Evolutionary conservation across 352 stramenopile genomes (phyloP).

Genomic region (Vaucheria bursata): DNA sequence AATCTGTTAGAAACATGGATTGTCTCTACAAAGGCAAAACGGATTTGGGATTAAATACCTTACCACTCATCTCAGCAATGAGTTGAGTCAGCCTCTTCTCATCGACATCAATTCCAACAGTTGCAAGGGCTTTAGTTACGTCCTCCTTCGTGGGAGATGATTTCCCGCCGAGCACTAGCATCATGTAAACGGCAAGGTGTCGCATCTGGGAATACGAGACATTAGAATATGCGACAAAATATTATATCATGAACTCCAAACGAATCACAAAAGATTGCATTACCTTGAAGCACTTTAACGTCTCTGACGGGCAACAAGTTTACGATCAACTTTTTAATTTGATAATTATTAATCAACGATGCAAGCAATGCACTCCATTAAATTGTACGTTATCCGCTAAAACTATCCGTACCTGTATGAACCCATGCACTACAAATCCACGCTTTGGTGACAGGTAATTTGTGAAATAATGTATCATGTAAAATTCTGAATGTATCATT

Average conservation of each 20-base stretch:
- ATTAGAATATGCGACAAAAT: not conserved
- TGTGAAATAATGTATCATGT: no score
- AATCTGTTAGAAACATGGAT: not conserved
- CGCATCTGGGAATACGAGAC: slow-evolving; percentile 34
- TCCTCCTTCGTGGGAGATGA: slow-evolving; percentile 42
- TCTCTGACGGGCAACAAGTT: not conserved
- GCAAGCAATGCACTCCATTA: no score
- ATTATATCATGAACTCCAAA: not conserved
- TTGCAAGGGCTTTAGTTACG: slow-evolving; percentile 42
- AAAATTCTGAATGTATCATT: no score
- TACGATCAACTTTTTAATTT: no score
- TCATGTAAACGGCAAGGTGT: slow-evolving; percentile 50
- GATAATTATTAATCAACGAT: no score
- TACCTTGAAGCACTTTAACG: slow-evolving; percentile 16
- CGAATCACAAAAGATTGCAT: not conserved
- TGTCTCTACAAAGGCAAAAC: not conserved
- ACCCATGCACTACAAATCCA: no score
- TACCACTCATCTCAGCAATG: slow-evolving; percentile 41
- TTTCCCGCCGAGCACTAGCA: slow-evolving; percentile 50
- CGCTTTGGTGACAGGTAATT: no score
- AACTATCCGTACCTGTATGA: no score
- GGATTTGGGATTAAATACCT: slow-evolving; percentile 10
- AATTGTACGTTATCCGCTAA: no score
- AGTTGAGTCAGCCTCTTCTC: slow-evolving; percentile 36
- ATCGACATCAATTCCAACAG: slow-evolving; percentile 46